Conservation (phyloP, 805 yeast genomes). For the Huiozyma sinensis region DNA sequence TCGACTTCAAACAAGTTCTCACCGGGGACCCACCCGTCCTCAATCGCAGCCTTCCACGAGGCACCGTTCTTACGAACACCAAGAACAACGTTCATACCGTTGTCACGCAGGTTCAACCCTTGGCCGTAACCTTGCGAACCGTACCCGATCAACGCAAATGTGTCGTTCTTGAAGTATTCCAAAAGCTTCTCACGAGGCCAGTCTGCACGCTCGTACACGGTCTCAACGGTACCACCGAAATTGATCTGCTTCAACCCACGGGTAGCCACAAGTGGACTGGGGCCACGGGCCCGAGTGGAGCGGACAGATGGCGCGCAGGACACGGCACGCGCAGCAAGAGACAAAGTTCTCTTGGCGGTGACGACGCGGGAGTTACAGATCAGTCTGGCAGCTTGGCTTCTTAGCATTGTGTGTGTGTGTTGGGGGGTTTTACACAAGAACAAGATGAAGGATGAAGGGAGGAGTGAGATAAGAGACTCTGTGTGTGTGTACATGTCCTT, state of each 20-base stretch:
- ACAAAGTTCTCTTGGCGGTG: constrained; percentile 57
- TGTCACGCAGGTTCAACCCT: constrained; percentile 98
- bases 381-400: constrained; percentile 36
- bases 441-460: too few species aligned
- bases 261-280: constrained; percentile 42
- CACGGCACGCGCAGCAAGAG: constrained; percentile 35
- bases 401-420: constrained; percentile 21
- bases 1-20: constrained; percentile 90
- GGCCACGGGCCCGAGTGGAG: constrained; percentile 26
- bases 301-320: constrained; percentile 43
- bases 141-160: constrained; percentile 95
- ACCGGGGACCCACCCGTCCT: constrained; percentile 99
- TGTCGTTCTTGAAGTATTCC: constrained; percentile 95
- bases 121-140: constrained; percentile 99
- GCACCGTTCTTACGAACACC: constrained; percentile 99
- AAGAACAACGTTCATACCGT: constrained; percentile 92
- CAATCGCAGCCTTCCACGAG: constrained; percentile 98
- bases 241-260: constrained; percentile 95
- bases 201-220: constrained; percentile 97
- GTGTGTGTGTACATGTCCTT: too few species aligned
- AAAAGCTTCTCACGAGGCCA: constrained; percentile 97
- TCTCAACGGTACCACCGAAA: constrained; percentile 92
- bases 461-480: too few species aligned
- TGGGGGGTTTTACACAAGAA: too few species aligned
- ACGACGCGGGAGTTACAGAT: constrained; percentile 32